Evolutionary conservation across 495 filamentous ascomycete species (phyloP).

Genomic region (Penicillium tannophilum): DNA sequence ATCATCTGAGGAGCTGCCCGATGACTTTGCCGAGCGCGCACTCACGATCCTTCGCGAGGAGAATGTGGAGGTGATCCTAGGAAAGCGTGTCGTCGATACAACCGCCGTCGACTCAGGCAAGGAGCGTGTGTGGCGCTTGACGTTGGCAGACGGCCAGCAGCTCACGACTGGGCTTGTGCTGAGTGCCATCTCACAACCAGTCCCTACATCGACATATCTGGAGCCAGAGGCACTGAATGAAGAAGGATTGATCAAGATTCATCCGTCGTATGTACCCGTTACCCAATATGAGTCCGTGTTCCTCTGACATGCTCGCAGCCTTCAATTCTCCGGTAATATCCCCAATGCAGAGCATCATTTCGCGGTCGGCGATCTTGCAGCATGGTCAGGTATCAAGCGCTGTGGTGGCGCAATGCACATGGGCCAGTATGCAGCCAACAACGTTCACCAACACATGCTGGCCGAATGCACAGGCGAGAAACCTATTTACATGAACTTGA

Average conservation of each 20-base stretch:
- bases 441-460: slow-evolving; percentile 62
- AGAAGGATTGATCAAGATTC: slow-evolving; percentile 60
- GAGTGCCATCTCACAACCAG: slow-evolving; percentile 58
- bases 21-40: slow-evolving; percentile 60
- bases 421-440: slow-evolving; percentile 60
- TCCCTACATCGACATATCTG: slow-evolving; percentile 58
- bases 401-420: slow-evolving; percentile 70
- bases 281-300: background rate
- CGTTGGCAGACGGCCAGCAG: slow-evolving; percentile 55
- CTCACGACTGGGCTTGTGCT: slow-evolving; percentile 58
- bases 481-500: slow-evolving; percentile 47
- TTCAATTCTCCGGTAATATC: slow-evolving; percentile 44
- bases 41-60: slow-evolving; percentile 51
- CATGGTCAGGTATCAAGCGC: slow-evolving; percentile 70
- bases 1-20: slow-evolving; percentile 66
- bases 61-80: slow-evolving; percentile 59
- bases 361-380: slow-evolving; percentile 49
- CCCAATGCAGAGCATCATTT: slow-evolving; percentile 60
- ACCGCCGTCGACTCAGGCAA: slow-evolving; percentile 32
- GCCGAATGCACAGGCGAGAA: slow-evolving; percentile 31
- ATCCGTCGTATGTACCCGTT: slow-evolving; percentile 32
- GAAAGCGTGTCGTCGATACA: slow-evolving; percentile 46
- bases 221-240: slow-evolving; percentile 48
- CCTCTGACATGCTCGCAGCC: slow-evolving; percentile 26
- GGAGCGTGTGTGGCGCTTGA: slow-evolving; percentile 52